A percentile compares a stretch with the other conserved stretches of the same genome.
phyloP scores from a whole-genome alignment of 2,329 filamentous ascomycete species.

The Monascus ruber region DNA sequence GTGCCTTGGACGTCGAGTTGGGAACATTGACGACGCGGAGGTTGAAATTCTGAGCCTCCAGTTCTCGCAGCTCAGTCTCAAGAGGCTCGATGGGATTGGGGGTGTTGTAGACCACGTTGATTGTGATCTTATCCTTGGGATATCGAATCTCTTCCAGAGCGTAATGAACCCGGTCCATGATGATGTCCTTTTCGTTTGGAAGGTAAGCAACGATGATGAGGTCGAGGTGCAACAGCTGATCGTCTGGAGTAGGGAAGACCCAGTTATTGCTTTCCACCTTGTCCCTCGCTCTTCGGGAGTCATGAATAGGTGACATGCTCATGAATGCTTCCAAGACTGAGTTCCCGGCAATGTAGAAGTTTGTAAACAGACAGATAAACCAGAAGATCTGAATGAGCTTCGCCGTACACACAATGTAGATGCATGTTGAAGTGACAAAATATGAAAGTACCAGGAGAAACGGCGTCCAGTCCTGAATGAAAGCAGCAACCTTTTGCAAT shows the following conservation, averaged over 20 bases:
- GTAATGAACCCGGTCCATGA: conserved; percentile 36
- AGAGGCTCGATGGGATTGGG: conserved; percentile 36
- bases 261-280: conserved; percentile 28
- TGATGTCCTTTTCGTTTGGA: conserved; percentile 40
- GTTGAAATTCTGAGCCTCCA: too few relatives aligned
- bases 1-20: conserved; percentile 39
- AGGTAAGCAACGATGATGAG: conserved; percentile 40
- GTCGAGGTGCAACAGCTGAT: conserved; percentile 33
- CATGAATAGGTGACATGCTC: conserved; percentile 24
- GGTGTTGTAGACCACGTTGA: conserved; percentile 40
- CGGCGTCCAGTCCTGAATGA: conserved; percentile 29
- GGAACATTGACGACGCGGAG: conserved; percentile 38
- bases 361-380: conserved; percentile 33
- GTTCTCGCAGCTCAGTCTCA: too few relatives aligned
- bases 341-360: conserved; percentile 32
- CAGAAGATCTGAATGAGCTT: conserved; percentile 29
- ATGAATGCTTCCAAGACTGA: conserved; percentile 33
- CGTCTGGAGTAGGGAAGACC: conserved; percentile 30
- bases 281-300: conserved; percentile 24
- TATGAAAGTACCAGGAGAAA: conserved; percentile 29
- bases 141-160: conserved; percentile 37
- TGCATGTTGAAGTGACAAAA: conserved; percentile 29
- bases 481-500: too few relatives aligned
- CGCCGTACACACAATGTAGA: conserved; percentile 29
- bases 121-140: conserved; percentile 33